phyloP scores from a whole-genome alignment of 306 rosid species.

The Lagenaria siceraria region DNA sequence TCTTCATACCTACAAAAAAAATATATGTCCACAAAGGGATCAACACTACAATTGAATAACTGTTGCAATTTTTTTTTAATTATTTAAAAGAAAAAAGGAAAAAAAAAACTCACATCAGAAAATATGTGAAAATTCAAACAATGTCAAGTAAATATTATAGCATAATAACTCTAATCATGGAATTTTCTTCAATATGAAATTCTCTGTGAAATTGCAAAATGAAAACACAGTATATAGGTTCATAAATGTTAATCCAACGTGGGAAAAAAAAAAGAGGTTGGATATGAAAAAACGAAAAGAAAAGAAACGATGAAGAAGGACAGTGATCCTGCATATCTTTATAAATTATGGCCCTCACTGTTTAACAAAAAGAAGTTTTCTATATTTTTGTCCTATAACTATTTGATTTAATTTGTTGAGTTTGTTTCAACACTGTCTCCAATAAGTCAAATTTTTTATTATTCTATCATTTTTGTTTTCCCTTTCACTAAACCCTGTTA shows the following conservation, averaged over 20 bases:
- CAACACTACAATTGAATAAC: background rate
- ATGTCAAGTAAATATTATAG: background rate
- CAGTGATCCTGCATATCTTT: background rate
- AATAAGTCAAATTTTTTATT: background rate
- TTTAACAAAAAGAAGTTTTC: background rate
- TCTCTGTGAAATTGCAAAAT: background rate
- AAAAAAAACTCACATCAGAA: background rate
- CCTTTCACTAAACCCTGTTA: background rate
- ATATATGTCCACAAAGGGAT: background rate
- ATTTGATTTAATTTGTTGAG: background rate
- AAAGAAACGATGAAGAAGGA: background rate
- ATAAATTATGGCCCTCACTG: background rate
- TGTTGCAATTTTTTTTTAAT: too few relatives aligned
- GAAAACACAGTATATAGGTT: background rate
- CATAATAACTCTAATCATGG: background rate
- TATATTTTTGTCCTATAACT: background rate
- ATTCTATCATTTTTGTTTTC: background rate
- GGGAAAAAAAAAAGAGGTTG: background rate
- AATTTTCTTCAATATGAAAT: background rate
- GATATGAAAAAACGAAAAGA: background rate
- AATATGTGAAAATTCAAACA: background rate
- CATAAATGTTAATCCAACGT: background rate
- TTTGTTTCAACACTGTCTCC: background rate
- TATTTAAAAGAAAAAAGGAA: background rate
- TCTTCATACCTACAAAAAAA: constrained; percentile 56